phyloP scores from a whole-genome alignment of 768 basidiomycete genomes.

The Coprinopsis sp. region DNA sequence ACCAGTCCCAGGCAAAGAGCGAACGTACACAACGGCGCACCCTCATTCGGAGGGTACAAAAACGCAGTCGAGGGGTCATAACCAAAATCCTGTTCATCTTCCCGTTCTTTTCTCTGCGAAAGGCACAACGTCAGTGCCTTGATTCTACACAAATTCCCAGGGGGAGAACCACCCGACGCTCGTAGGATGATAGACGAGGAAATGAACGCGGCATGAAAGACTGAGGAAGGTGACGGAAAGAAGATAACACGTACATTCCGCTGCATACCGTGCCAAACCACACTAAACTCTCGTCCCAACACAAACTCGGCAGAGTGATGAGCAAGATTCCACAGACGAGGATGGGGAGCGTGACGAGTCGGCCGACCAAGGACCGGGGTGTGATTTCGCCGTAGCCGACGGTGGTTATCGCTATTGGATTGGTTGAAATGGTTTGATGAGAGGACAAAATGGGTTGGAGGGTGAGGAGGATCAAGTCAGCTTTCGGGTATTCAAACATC shows the following conservation, averaged over 20 bases:
- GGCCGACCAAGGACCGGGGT: conserved; percentile 82
- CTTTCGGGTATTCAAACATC: too few species aligned
- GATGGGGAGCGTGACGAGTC: conserved; percentile 79
- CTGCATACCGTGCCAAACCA: conserved; percentile 84
- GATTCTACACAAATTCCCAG: too few species aligned
- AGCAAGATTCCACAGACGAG: conserved; percentile 83
- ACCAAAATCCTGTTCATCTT: too few species aligned
- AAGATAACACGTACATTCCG: conserved; percentile 33
- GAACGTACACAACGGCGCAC: too few species aligned
- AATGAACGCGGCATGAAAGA: background rate
- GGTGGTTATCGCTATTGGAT: conserved; percentile 67
- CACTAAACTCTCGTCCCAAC: conserved; percentile 84
- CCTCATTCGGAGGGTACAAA: too few species aligned
- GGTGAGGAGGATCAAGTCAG: background rate
- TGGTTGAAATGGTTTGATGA: background rate
- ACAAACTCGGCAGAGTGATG: conserved; percentile 88
- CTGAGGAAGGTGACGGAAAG: background rate
- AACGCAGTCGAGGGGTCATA: too few species aligned
- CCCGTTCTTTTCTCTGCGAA: too few species aligned
- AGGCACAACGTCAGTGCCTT: too few species aligned
- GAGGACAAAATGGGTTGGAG: conserved; percentile 6
- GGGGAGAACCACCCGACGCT: conserved; percentile 1
- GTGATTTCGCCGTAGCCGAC: conserved; percentile 93
- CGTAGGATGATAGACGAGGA: background rate
- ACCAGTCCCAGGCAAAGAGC: too few species aligned